Evolutionary conservation across 2,329 filamentous ascomycete species (phyloP), one percentile per base, ranked within the genome.

Genomic region (Daldinia sp.): DNA sequence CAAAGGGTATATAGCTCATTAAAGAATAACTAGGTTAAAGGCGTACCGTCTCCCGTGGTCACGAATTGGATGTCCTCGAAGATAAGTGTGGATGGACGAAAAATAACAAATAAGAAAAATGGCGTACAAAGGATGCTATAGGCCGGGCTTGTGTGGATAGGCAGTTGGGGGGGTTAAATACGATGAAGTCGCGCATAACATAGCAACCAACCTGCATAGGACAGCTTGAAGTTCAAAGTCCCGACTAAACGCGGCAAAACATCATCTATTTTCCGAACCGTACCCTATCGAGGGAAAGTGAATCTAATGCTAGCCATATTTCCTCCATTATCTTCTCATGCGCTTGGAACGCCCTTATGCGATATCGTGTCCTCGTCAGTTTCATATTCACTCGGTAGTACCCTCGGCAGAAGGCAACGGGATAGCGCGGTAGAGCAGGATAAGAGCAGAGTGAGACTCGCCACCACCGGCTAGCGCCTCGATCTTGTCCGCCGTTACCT

Each of bases 401-500:
- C 77, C 87, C 27, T 87, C 85, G 5, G 85, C 80, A 6, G 79
- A 79, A 7, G 90, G 89, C 63, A 94, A 80, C 25, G 89, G 84
- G 61, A 94, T 89, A 6, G 91, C 90, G 69, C 85, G 85, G 79
- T 95, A 95, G 23, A 95, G 83, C 39, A 94, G 80, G 66, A 95
- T 93, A 48, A 95, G 83, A 25, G 92, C 92, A 51, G 91, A 93
- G 77, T 95, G 92, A 55, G 88, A 90, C 78, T 95, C 92, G 68
- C 93, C 94, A 73, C 96, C 95, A 61, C 95, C 96, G 51, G 93
- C 86, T 52, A 99, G 84, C 3, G 89, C 90, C 75, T 94, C 91
- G 69, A 99, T 96, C 82, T 96, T 95, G 72, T 98, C 94, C 23
- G 87, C 83, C 13, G 92, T 88, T 25, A 99, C 95, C 81, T 99